Percentiles rank a stretch among this genome's conserved stretches.
These are phyloP conservation scores for Phytophthora litchii DNA, from an alignment of 352 stramenopile species.

Conservation along the genomic window DNA sequence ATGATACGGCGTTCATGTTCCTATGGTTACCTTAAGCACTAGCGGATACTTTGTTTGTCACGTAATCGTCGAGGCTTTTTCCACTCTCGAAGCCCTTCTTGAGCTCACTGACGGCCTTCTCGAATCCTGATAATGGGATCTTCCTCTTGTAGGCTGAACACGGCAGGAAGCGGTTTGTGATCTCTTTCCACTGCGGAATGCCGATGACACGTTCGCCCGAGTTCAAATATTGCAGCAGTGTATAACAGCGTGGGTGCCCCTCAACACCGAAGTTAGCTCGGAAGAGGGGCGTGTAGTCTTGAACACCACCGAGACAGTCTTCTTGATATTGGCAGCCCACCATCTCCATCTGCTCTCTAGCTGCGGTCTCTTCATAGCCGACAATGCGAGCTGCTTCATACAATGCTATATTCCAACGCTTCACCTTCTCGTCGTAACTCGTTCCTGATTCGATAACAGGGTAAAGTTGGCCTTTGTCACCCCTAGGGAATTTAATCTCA, in stretches of 20 bases:
- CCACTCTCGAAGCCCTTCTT: background rate
- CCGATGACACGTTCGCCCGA: conserved; percentile 48
- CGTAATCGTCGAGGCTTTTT: conserved; percentile 2
- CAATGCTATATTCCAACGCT: conserved; percentile 51
- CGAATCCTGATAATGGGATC: conserved; percentile 2
- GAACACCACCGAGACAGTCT: conserved; percentile 54
- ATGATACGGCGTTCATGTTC: background rate
- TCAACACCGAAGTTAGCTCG: conserved; percentile 52
- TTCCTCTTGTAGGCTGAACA: conserved; percentile 27
- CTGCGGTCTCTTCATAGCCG: conserved; percentile 45
- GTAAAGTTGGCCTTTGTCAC: background rate
- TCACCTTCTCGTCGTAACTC: conserved; percentile 36
- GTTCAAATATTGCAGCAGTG: conserved; percentile 40
- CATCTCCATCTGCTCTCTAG: conserved; percentile 60
- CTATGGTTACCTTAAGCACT: background rate
- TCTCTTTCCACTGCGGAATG: conserved; percentile 49
- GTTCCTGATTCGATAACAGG: conserved; percentile 29
- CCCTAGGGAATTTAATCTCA: background rate
- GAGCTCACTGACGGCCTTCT: conserved; percentile 4
- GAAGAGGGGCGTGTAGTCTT: conserved; percentile 51
- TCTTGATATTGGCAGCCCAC: conserved; percentile 55
- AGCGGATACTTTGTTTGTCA: background rate
- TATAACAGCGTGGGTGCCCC: conserved; percentile 58
- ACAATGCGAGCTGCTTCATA: conserved; percentile 53
- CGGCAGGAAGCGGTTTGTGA: conserved; percentile 43